Evolutionary conservation across 129 eudicot species (phyloP).

Genomic region (Calendula officinalis): DNA sequence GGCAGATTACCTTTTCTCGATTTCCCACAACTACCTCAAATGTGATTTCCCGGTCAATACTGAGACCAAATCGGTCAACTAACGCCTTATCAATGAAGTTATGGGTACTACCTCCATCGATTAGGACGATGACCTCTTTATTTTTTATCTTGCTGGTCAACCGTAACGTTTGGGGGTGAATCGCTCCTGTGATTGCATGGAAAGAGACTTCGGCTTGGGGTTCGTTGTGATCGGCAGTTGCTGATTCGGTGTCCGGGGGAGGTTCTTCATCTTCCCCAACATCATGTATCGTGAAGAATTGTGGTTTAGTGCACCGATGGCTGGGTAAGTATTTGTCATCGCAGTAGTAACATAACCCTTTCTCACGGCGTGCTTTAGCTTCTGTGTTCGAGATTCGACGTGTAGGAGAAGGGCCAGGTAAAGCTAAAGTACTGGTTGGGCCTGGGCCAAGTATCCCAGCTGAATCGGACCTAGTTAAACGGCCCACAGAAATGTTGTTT

Average conservation of each 20-base stretch:
- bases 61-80: conserved; percentile 14
- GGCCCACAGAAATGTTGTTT: no score
- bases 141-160: conserved; percentile 2
- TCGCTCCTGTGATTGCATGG: no score
- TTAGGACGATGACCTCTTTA: conserved; percentile 2
- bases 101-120: no score
- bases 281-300: conserved; percentile 8
- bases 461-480: no score
- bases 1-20: not conserved
- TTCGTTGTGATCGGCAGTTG: not conserved
- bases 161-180: conserved; percentile 10
- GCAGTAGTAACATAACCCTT: no score
- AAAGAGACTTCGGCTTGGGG: conserved; percentile 10
- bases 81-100: conserved; percentile 16
- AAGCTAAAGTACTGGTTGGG: conserved; percentile 10
- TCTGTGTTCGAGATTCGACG: not conserved
- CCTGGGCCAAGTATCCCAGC: no score
- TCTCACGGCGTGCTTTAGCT: not conserved
- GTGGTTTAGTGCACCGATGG: no score
- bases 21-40: not conserved
- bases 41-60: not conserved
- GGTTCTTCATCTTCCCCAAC: not conserved
- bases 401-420: not conserved
- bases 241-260: not conserved
- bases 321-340: not conserved